Evolutionary conservation across 1,139 yeast species (phyloP), one percentile per base, ranked within the genome.

Genomic region (Debaryomycetaceae sp.): DNA sequence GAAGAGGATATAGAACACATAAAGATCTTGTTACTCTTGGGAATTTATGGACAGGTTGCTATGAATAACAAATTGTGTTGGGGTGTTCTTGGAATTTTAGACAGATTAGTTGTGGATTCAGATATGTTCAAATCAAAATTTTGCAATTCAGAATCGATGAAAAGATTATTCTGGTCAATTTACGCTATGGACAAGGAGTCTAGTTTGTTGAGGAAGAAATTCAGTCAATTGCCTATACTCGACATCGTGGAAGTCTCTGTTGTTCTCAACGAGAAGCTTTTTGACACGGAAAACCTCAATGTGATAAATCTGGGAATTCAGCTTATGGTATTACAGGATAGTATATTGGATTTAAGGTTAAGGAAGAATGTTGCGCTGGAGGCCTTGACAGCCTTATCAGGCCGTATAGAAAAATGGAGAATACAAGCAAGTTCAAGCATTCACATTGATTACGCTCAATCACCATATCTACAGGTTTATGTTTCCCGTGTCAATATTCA

Each of bases 121-220:
- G 63, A 58, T 6, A 48, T 64, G 29, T 66, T 57, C 47, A 59
- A 47, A 37, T 20, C 41, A 22, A 9, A 47, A 2, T 48, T 51
- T 9, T 43, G 47, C 9, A 27, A 37, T 11, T 43, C 54, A 34
- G 29, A 24, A 6, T 14, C 29, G 6, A 24, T 33, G 22, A 49
- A 54, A 24, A 53, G 72, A 27, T 52, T 70, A 5, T 69, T 72
- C 45, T 72, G 77, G 76, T 57, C 75, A 2, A 52, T 69, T 2
- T 67, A 63, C 50, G 71, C 69, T 43, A 51, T 73, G 42, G 79
- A 74, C 47, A 66, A 67, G 40, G 76, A 70, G 42, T 51, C 69
- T 22, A 66, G 71, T 49, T 53, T 73, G 11, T 47, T 70, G 39
- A 51, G 60, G 29, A 56, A 59, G 36, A 63, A 56, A 41, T 76